Conservation (phyloP, 2,329 filamentous ascomycete species). For the Sporothrix euskadiensis region DNA sequence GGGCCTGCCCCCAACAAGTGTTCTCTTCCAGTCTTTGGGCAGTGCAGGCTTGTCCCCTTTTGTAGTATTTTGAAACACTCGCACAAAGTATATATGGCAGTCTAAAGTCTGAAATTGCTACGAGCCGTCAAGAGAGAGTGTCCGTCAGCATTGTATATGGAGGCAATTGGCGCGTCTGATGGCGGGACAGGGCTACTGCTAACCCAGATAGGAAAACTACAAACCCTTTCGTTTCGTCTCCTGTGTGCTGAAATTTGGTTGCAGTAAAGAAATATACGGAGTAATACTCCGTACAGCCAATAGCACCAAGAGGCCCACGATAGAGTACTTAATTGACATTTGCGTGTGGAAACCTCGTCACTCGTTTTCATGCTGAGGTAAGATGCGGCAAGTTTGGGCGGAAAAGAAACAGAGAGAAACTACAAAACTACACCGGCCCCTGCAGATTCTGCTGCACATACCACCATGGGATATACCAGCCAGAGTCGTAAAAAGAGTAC, state of each 20-base stretch:
- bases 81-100: neutral
- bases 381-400: neutral
- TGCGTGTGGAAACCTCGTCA: neutral
- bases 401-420: neutral
- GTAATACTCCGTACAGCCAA: neutral
- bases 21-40: neutral
- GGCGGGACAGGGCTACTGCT: neutral
- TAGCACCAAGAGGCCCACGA: neutral
- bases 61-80: neutral
- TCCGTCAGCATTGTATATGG: neutral
- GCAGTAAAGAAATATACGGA: no score
- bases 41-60: neutral
- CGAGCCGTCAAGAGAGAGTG: neutral
- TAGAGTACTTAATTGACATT: neutral
- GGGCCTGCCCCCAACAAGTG: neutral
- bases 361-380: neutral
- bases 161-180: neutral
- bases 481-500: neutral
- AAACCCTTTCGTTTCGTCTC: neutral
- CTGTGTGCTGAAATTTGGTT: neutral
- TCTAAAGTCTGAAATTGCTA: neutral
- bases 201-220: neutral
- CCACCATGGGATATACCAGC: neutral
- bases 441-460: neutral
- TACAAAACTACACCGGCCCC: neutral